Conservation (phyloP, 495 filamentous ascomycete species). For the Parachaetomium inaequale region DNA sequence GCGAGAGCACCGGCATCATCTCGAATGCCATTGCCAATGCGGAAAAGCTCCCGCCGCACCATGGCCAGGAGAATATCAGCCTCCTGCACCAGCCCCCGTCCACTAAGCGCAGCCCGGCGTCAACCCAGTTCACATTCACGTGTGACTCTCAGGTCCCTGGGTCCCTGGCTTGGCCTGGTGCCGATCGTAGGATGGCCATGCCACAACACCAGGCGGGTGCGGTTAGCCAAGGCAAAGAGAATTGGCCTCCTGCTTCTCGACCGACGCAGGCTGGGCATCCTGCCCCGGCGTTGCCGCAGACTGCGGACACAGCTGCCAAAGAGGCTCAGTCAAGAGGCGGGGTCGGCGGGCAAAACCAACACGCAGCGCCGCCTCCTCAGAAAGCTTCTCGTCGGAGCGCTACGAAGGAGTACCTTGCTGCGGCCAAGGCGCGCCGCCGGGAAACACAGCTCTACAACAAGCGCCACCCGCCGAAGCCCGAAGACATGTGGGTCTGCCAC, state of each 20-base stretch:
- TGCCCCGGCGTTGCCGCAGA: slow-evolving; percentile 1
- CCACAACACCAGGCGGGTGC: slow-evolving; percentile 10
- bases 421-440: slow-evolving; percentile 39
- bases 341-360: slow-evolving; percentile 5
- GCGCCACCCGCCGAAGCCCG: slow-evolving; percentile 66
- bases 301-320: slow-evolving; percentile 7
- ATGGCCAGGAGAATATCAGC: slow-evolving; percentile 69
- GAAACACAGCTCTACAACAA: slow-evolving; percentile 57
- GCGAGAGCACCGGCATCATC: slow-evolving; percentile 72
- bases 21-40: slow-evolving; percentile 85
- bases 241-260: slow-evolving; percentile 17
- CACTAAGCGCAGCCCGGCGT: slow-evolving; percentile 56
- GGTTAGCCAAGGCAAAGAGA: slow-evolving; percentile 18
- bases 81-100: slow-evolving; percentile 66
- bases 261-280: slow-evolving; percentile 12
- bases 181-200: slow-evolving; percentile 42
- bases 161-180: slow-evolving; percentile 49
- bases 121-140: slow-evolving; percentile 88
- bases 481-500: slow-evolving; percentile 92
- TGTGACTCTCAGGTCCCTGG: slow-evolving; percentile 60
- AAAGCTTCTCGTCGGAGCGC: slow-evolving; percentile 24
- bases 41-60: slow-evolving; percentile 60
- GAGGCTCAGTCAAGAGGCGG: slow-evolving; percentile 15
- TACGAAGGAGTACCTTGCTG: slow-evolving; percentile 23
- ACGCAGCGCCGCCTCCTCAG: slow-evolving; percentile 4